Conservation (phyloP, 495 filamentous ascomycete genomes). For the Penicillium arizonense region DNA sequence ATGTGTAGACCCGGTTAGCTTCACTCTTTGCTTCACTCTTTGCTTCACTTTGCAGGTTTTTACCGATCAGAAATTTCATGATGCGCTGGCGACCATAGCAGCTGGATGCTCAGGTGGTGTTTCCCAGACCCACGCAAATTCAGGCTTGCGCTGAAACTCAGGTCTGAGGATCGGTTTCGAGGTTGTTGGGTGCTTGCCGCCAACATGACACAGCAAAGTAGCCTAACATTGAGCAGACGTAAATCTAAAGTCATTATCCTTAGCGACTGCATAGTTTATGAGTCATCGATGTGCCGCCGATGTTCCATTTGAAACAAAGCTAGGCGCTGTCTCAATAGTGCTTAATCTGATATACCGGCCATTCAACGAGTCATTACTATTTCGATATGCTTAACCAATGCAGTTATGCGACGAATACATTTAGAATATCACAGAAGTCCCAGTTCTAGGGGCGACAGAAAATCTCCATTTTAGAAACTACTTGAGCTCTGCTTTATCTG, state of each 20-base stretch:
- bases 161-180: neutral
- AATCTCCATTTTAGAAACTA: no score
- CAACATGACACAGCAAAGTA: neutral
- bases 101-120: neutral
- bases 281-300: constrained; percentile 9
- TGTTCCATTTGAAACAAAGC: constrained; percentile 15
- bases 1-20: neutral
- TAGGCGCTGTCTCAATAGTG: neutral
- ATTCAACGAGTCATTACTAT: neutral
- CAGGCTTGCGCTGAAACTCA: constrained; percentile 4
- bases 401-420: neutral
- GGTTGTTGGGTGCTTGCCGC: neutral
- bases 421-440: neutral
- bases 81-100: constrained; percentile 3
- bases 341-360: neutral
- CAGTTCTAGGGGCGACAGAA: no score
- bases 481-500: no score
- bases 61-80: neutral
- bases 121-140: neutral
- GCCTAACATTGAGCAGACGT: neutral
- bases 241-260: neutral
- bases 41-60: neutral
- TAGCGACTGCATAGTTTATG: constrained; percentile 2
- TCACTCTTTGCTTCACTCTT: neutral
- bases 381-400: neutral